These are phyloP conservation scores for Penicillium decumbens DNA, from an alignment of 2,329 filamentous ascomycete species.

Conservation along the genomic window DNA sequence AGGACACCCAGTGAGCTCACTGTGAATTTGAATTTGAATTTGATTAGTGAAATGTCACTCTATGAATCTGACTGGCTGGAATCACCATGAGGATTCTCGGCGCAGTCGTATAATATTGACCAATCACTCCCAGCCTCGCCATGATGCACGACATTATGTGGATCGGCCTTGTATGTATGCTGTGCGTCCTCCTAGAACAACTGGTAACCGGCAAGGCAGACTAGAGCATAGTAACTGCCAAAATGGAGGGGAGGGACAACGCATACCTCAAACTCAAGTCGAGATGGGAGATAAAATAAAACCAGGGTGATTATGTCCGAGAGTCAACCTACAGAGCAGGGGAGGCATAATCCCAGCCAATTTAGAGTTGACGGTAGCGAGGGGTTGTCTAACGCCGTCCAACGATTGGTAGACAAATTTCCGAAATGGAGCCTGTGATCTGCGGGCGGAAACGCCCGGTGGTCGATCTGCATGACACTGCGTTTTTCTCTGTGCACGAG, in stretches of 20 bases:
- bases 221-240: too few species aligned
- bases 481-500: background rate
- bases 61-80: slow-evolving; percentile 3
- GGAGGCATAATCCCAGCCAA: background rate
- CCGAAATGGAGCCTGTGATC: slow-evolving; percentile 29
- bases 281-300: background rate
- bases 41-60: background rate
- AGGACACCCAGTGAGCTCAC: background rate
- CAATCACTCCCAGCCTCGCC: slow-evolving; percentile 26
- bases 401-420: slow-evolving; percentile 31
- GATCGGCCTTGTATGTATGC: slow-evolving; percentile 19
- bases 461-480: slow-evolving; percentile 24
- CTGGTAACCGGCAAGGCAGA: background rate
- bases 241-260: background rate
- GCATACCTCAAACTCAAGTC: background rate
- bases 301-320: slow-evolving; percentile 1
- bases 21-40: background rate
- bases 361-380: slow-evolving; percentile 25
- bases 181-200: background rate
- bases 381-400: slow-evolving; percentile 23
- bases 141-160: slow-evolving; percentile 19
- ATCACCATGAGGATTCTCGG: slow-evolving; percentile 6
- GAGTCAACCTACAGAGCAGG: background rate
- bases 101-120: slow-evolving; percentile 28
- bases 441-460: slow-evolving; percentile 33